These are phyloP conservation scores for Plantago lanceolata DNA, from an alignment of 305 asterid species.

Conservation along the genomic window DNA sequence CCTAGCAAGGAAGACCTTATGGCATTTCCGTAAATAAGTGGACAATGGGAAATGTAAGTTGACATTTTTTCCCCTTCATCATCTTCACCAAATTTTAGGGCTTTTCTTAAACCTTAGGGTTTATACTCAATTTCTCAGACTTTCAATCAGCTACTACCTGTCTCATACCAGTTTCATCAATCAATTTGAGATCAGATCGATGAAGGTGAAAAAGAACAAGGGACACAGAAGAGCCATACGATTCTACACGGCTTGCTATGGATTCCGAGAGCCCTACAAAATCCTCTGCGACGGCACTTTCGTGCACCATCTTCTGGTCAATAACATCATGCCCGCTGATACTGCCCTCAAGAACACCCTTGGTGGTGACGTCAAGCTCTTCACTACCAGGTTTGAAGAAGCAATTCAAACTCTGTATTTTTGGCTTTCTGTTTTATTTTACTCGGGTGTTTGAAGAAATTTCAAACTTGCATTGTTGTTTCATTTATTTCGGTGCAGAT, in stretches of 20 bases:
- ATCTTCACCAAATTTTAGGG: too few relatives aligned
- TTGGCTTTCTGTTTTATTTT: neutral
- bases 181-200: constrained; percentile 19
- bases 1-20: too few relatives aligned
- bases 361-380: constrained; percentile 65
- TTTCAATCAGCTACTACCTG: too few relatives aligned
- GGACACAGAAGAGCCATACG: constrained; percentile 76
- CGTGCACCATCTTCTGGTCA: constrained; percentile 66
- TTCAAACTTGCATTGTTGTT: neutral
- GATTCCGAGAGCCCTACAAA: constrained; percentile 85
- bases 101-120: too few relatives aligned
- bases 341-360: constrained; percentile 64
- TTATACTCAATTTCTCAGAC: too few relatives aligned
- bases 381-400: constrained; percentile 62
- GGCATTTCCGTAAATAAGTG: too few relatives aligned
- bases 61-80: too few relatives aligned
- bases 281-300: constrained; percentile 94
- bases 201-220: constrained; percentile 84
- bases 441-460: neutral
- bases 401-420: neutral
- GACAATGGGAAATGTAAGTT: too few relatives aligned
- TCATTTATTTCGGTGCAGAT: constrained; percentile 48
- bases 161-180: too few relatives aligned
- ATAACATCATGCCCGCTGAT: constrained; percentile 76
- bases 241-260: constrained; percentile 78